These are phyloP conservation scores for slime mould (Dictyostelium discoideum) DNA, from an alignment of 78 protist species.

Conservation along the genomic window DNA sequence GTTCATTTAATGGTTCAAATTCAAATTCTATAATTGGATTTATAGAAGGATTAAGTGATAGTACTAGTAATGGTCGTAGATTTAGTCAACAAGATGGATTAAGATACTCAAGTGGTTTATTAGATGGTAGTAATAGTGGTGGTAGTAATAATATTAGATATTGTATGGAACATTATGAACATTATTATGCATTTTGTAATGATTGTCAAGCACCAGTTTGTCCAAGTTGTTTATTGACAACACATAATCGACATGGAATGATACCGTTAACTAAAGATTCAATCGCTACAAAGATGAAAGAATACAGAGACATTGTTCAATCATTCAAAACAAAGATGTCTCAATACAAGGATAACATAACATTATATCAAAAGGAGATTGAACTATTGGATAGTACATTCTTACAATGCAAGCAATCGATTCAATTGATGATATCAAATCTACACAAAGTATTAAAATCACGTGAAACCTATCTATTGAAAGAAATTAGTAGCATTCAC, in stretches of 20 bases:
- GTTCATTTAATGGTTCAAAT: conserved; percentile 15
- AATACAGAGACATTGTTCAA: not conserved
- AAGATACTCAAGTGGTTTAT: not conserved
- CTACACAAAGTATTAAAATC: not conserved
- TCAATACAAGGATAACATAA: not conserved
- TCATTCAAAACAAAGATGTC: conserved; percentile 5
- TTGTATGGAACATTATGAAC: conserved; percentile 12
- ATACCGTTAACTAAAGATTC: not conserved
- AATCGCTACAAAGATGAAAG: not conserved
- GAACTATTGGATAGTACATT: conserved; percentile 10
- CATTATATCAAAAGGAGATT: conserved; percentile 16
- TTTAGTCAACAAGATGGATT: not conserved
- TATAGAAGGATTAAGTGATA: conserved; percentile 23
- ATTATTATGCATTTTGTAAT: conserved; percentile 10
- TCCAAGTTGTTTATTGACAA: conserved; percentile 21
- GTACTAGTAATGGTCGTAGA: not conserved
- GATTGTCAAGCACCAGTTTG: not conserved
- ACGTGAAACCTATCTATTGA: conserved; percentile 5
- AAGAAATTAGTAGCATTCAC: conserved; percentile 10
- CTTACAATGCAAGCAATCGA: not conserved
- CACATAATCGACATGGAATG: conserved; percentile 29
- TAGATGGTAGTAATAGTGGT: not conserved
- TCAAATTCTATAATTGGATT: not conserved
- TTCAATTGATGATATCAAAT: conserved; percentile 17
- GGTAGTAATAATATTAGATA: not conserved